These are phyloP conservation scores for Asterella californica DNA, from an alignment of 225 moss, liverwort and hornwort genomes.

Conservation along the genomic window DNA sequence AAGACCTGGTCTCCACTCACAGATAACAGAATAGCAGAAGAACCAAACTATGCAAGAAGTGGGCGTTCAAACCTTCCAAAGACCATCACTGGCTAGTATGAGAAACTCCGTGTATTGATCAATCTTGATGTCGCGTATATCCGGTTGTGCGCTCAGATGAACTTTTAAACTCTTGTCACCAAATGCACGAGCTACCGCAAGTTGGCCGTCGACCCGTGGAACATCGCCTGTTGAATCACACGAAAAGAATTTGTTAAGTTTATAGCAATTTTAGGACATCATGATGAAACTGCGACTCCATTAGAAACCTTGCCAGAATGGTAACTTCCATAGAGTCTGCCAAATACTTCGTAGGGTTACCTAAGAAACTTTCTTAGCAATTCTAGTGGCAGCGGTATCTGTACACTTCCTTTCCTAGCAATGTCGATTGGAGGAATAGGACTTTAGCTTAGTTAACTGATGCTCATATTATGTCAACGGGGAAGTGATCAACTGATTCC, in stretches of 20 bases:
- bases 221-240: slow-evolving; percentile 60
- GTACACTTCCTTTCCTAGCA: no score
- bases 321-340: no score
- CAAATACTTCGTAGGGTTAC: no score
- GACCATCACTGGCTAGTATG: slow-evolving; percentile 90
- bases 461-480: no score
- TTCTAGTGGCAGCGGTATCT: no score
- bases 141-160: slow-evolving; percentile 82
- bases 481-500: no score
- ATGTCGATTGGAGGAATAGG: no score
- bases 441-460: no score
- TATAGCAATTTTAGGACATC: no score
- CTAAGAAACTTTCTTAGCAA: no score
- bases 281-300: no score
- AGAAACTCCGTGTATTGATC: slow-evolving; percentile 62
- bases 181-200: slow-evolving; percentile 95
- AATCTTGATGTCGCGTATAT: slow-evolving; percentile 52
- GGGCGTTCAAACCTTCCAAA: slow-evolving; percentile 69
- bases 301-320: no score
- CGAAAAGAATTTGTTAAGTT: background rate
- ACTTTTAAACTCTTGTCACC: slow-evolving; percentile 94
- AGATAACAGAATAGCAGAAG: background rate
- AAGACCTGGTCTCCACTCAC: background rate
- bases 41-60: background rate
- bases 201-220: slow-evolving; percentile 95